phyloP scores from a whole-genome alignment of 768 basidiomycete genomes.

The Pulveroboletus sp. region DNA sequence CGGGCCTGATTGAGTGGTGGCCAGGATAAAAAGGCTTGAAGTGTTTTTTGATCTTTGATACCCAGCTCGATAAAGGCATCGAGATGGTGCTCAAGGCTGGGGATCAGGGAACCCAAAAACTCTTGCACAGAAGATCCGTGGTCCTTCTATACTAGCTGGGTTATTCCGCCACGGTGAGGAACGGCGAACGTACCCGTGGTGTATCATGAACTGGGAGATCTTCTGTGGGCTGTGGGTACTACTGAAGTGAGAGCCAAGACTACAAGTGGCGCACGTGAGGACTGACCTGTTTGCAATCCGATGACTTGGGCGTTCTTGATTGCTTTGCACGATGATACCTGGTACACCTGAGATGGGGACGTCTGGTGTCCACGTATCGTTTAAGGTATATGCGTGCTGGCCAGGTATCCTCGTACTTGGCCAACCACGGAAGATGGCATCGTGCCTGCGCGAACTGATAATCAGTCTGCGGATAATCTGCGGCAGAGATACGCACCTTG shows the following conservation, averaged over 20 bases:
- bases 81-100: constrained; percentile 19
- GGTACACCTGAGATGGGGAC: constrained; percentile 1
- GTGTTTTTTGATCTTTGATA: constrained; percentile 18
- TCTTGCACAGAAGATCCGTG: constrained; percentile 1
- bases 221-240: not conserved
- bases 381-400: constrained; percentile 19
- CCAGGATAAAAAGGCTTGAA: constrained; percentile 25
- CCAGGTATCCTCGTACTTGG: constrained; percentile 17
- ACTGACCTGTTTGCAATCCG: not conserved
- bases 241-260: not conserved
- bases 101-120: constrained; percentile 20
- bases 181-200: too few relatives aligned
- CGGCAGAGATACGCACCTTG: constrained; percentile 1
- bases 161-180: not conserved
- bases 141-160: not conserved
- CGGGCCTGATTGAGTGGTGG: constrained; percentile 9
- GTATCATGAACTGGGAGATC: too few relatives aligned
- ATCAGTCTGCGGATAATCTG: not conserved
- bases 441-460: constrained; percentile 3
- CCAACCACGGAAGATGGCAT: constrained; percentile 16
- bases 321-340: not conserved
- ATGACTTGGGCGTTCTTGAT: too few relatives aligned
- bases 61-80: constrained; percentile 21
- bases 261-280: not conserved
- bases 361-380: constrained; percentile 12